A percentile compares a stretch with the other conserved stretches of the same genome.
Conservation (phyloP, 2,329 filamentous ascomycete species). For the Pseudopyricularia javanii region DNA sequence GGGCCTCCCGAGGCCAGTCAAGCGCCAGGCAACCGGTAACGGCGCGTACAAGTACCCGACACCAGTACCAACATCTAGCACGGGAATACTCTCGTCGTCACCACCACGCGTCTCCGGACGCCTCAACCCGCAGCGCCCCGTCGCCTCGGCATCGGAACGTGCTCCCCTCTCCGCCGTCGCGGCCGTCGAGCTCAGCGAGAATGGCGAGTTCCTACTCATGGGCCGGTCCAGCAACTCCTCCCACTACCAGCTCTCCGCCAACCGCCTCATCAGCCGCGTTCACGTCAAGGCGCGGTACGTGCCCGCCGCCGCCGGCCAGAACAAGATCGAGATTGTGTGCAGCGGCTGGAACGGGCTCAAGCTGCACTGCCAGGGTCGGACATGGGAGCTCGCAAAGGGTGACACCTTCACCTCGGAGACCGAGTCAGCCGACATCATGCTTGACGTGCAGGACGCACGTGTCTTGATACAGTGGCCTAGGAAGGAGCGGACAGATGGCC, state of each 20-base stretch:
- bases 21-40: constrained; percentile 47
- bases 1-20: constrained; percentile 53
- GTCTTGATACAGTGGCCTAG: constrained; percentile 81
- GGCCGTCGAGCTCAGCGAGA: constrained; percentile 66
- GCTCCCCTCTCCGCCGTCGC: constrained; percentile 74
- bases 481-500: constrained; percentile 23
- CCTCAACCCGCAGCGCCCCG: constrained; percentile 43
- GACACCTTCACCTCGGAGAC: constrained; percentile 86
- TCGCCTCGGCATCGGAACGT: constrained; percentile 61
- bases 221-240: constrained; percentile 90
- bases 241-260: constrained; percentile 87
- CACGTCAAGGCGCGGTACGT: constrained; percentile 85
- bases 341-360: constrained; percentile 93
- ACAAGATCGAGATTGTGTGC: constrained; percentile 79
- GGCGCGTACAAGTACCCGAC: constrained; percentile 71
- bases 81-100: constrained; percentile 79
- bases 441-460: constrained; percentile 87
- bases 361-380: constrained; percentile 78
- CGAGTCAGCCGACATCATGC: constrained; percentile 78
- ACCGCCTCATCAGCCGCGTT: constrained; percentile 83
- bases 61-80: constrained; percentile 86
- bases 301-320: constrained; percentile 56
- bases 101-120: constrained; percentile 47
- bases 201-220: constrained; percentile 74
- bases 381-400: constrained; percentile 76